These are phyloP conservation scores for Penicillium nucicola DNA, from an alignment of 495 filamentous ascomycete species.

Conservation along the genomic window DNA sequence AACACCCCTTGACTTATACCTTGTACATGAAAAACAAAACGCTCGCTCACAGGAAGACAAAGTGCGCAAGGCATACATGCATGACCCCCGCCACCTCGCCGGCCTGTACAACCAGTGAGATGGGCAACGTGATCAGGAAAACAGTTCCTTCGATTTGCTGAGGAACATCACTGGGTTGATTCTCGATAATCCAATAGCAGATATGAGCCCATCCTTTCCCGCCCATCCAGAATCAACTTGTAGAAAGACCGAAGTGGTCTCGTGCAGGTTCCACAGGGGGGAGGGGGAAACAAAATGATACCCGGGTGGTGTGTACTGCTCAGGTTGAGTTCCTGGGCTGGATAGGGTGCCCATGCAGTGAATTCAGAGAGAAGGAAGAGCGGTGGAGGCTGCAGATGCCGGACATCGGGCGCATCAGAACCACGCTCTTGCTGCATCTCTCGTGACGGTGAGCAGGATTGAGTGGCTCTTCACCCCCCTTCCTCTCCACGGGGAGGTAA, in stretches of 20 bases:
- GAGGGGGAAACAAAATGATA: background rate
- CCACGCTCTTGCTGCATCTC: too few species aligned
- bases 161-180: background rate
- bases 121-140: background rate
- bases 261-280: background rate
- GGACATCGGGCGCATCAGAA: too few species aligned
- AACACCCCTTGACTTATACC: slow-evolving; percentile 4
- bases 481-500: background rate
- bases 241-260: background rate
- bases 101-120: background rate
- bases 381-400: too few species aligned
- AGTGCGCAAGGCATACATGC: slow-evolving; percentile 1
- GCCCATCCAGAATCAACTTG: background rate
- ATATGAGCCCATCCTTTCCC: background rate
- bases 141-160: background rate
- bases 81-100: background rate
- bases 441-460: too few species aligned
- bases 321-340: background rate
- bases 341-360: background rate
- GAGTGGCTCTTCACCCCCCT: too few species aligned
- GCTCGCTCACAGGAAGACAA: background rate
- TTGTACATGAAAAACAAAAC: background rate
- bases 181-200: background rate
- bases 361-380: too few species aligned
- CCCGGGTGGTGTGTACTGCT: background rate